These are phyloP conservation scores for Stylonectria norvegica DNA, from an alignment of 2,329 filamentous ascomycete genomes.

Conservation along the genomic window DNA sequence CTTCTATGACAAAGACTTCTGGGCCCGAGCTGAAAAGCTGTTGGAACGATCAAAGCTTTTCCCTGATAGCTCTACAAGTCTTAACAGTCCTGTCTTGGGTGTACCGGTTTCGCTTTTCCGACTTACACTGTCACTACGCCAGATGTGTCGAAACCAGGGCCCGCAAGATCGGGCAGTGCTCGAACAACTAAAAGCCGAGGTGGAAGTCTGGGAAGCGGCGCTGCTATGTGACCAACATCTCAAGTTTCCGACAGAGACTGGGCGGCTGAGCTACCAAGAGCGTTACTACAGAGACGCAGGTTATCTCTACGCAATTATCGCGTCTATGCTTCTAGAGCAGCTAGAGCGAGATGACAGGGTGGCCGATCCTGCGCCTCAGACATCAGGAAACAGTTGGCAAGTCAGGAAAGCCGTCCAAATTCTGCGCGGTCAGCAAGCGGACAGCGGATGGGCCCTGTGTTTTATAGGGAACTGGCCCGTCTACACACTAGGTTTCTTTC, in stretches of 20 bases:
- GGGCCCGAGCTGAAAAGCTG: slow-evolving; percentile 15
- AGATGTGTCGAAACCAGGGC: slow-evolving; percentile 5
- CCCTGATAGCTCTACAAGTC: slow-evolving; percentile 7
- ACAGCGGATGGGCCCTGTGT: slow-evolving; percentile 20
- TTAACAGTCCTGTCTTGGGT: slow-evolving; percentile 23
- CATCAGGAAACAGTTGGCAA: slow-evolving; percentile 14
- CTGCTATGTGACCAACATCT: slow-evolving; percentile 5
- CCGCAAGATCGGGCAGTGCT: not conserved
- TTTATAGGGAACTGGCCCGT: slow-evolving; percentile 28
- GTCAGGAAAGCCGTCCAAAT: slow-evolving; percentile 11
- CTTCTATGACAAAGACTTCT: slow-evolving; percentile 15
- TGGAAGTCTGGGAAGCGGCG: slow-evolving; percentile 12
- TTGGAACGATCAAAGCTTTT: slow-evolving; percentile 12
- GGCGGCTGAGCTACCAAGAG: not conserved
- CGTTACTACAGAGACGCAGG: slow-evolving; percentile 14
- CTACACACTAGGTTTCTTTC: slow-evolving; percentile 20
- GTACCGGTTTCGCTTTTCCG: slow-evolving; percentile 19
- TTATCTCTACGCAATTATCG: slow-evolving; percentile 16
- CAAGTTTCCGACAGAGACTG: not conserved
- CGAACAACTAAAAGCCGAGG: slow-evolving; percentile 5
- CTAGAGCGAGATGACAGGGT: not conserved
- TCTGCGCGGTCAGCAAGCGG: slow-evolving; percentile 8
- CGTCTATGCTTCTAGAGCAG: slow-evolving; percentile 19
- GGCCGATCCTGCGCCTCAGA: not conserved
- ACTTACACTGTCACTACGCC: slow-evolving; percentile 8